Conservation (phyloP, 2,329 filamentous ascomycete genomes). For the Claviceps sp. region DNA sequence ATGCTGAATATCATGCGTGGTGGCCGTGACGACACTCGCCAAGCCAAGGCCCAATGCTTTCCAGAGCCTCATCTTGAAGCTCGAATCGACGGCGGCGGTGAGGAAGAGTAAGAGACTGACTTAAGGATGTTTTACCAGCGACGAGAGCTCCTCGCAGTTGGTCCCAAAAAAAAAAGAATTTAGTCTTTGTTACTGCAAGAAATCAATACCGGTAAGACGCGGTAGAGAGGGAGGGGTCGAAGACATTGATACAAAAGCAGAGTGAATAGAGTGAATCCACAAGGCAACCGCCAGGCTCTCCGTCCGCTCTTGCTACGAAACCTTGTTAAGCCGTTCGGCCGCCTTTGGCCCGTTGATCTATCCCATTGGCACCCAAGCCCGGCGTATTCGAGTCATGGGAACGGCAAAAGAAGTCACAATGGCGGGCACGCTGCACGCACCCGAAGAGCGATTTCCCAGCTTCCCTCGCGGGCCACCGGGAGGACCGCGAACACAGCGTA, state of each 20-base stretch:
- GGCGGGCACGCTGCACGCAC: too few relatives aligned
- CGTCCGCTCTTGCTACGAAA: not conserved
- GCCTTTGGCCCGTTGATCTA: not conserved
- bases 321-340: not conserved
- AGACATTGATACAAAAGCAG: not conserved
- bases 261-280: not conserved
- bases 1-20: constrained; percentile 1
- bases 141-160: not conserved
- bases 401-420: too few relatives aligned
- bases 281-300: not conserved
- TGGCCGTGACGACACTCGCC: not conserved
- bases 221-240: not conserved
- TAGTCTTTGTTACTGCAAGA: not conserved
- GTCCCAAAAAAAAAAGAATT: not conserved
- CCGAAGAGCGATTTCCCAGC: too few relatives aligned
- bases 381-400: too few relatives aligned
- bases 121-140: not conserved
- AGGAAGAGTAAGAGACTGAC: not conserved
- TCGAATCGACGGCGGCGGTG: not conserved
- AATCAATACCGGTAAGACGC: not conserved
- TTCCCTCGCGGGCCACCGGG: too few relatives aligned
- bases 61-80: not conserved
- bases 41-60: not conserved
- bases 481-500: too few relatives aligned
- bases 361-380: too few relatives aligned